Evolutionary conservation across 1,284 basidiomycete genomes (phyloP).

Genomic region (Ganoderma lucidum): DNA sequence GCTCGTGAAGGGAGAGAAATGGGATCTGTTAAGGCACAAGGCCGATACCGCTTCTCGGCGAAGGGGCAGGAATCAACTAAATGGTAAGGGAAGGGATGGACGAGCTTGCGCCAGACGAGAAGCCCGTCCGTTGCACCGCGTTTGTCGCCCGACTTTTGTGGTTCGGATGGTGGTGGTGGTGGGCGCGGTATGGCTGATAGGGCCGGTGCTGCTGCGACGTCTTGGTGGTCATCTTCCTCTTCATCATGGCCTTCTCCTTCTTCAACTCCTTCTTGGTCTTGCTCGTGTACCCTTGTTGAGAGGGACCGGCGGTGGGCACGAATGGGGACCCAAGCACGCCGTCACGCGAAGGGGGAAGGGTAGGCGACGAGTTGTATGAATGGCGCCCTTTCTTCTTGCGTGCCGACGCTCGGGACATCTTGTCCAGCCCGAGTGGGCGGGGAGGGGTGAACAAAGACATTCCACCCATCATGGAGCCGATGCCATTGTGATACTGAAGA

Average conservation of each 20-base stretch:
- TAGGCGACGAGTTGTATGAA: slow-evolving; percentile 55
- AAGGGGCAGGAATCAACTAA: slow-evolving; percentile 23
- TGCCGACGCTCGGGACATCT: slow-evolving; percentile 35
- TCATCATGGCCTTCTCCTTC: slow-evolving; percentile 66
- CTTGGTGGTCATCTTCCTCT: slow-evolving; percentile 59
- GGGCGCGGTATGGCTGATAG: slow-evolving; percentile 51
- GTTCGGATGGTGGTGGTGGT: slow-evolving; percentile 72
- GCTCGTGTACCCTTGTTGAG: slow-evolving; percentile 20
- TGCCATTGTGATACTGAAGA: slow-evolving; percentile 34
- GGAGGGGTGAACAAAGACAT: slow-evolving; percentile 47
- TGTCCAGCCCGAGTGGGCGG: slow-evolving; percentile 34
- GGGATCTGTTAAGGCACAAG: slow-evolving; percentile 11
- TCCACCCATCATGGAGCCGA: slow-evolving; percentile 42
- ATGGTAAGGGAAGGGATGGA: slow-evolving; percentile 39
- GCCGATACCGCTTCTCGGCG: slow-evolving; percentile 14
- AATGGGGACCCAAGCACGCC: slow-evolving; percentile 48
- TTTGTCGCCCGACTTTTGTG: slow-evolving; percentile 65
- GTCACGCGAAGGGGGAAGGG: slow-evolving; percentile 61
- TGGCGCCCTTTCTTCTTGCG: slow-evolving; percentile 34
- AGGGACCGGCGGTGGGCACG: slow-evolving; percentile 26
- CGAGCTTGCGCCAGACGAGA: slow-evolving; percentile 42
- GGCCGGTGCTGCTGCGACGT: slow-evolving; percentile 52
- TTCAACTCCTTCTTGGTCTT: slow-evolving; percentile 53
- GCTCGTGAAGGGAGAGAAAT: neutral
- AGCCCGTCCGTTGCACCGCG: slow-evolving; percentile 65